phyloP scores from a whole-genome alignment of 192 early-diverging fungal species.

The Thamnidium elegans region DNA sequence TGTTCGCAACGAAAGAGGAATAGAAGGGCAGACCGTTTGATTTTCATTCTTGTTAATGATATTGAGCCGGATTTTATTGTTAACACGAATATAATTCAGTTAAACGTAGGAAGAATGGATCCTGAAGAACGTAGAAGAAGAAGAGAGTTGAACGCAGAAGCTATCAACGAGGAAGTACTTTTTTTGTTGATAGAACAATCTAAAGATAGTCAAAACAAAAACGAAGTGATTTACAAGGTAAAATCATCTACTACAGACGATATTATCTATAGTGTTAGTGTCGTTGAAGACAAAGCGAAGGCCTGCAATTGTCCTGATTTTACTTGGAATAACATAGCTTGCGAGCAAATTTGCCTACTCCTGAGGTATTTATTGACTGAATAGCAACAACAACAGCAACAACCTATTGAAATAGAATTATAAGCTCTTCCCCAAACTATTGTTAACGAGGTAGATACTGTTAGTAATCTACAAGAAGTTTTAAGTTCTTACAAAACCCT shows the following conservation, averaged over 20 bases:
- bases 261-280: background rate
- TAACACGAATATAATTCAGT: background rate
- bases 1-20: conserved; percentile 1
- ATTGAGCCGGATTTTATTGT: background rate
- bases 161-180: background rate
- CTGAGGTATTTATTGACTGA: background rate
- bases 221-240: background rate
- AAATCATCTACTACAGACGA: background rate
- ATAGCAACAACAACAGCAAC: background rate
- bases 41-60: conserved; percentile 7
- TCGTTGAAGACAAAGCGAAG: background rate
- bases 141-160: conserved; percentile 4
- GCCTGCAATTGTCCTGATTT: background rate
- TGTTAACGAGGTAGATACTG: background rate
- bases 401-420: background rate
- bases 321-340: background rate
- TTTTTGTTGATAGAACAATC: background rate
- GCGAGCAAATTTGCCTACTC: background rate
- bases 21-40: background rate
- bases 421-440: background rate
- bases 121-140: conserved; percentile 4
- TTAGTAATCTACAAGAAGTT: background rate
- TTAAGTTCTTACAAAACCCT: background rate
- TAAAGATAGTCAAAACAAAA: background rate
- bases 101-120: conserved; percentile 6